Conservation (phyloP, 2,329 filamentous ascomycete genomes). For the Incumbomyces delicatus region DNA sequence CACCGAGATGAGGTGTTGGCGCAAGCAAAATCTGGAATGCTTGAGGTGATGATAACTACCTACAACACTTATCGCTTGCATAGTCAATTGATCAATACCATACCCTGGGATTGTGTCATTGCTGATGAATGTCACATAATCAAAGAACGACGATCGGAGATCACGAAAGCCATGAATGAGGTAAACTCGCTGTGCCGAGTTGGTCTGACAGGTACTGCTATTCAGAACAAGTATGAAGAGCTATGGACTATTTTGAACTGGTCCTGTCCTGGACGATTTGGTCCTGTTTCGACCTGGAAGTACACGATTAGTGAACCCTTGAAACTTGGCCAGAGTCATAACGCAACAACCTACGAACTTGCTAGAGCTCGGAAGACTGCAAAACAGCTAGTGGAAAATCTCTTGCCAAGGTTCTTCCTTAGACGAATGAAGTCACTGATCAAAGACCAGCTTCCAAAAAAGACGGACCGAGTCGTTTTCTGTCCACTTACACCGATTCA, state of each 20-base stretch:
- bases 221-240: constrained; percentile 97
- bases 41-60: constrained; percentile 90
- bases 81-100: constrained; percentile 65
- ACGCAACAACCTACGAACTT: constrained; percentile 74
- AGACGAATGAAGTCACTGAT: constrained; percentile 90
- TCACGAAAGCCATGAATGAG: constrained; percentile 77
- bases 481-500: constrained; percentile 81
- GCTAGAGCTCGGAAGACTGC: constrained; percentile 73
- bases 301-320: constrained; percentile 67
- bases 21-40: constrained; percentile 62
- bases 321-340: constrained; percentile 81
- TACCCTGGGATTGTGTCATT: constrained; percentile 88
- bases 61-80: constrained; percentile 79
- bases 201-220: constrained; percentile 87
- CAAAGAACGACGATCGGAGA: constrained; percentile 68
- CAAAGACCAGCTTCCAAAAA: constrained; percentile 84
- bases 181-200: constrained; percentile 88
- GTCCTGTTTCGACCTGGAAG: constrained; percentile 65
- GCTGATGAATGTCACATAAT: constrained; percentile 89
- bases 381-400: constrained; percentile 71
- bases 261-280: constrained; percentile 73
- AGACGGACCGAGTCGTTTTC: constrained; percentile 89
- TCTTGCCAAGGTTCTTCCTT: constrained; percentile 82
- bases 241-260: constrained; percentile 94
- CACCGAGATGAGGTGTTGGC: constrained; percentile 60